A percentile compares a stretch with the other conserved stretches of the same genome.
These are phyloP conservation scores for Cyclanthera cordifolia DNA, from an alignment of 306 rosid species.

Conservation along the genomic window DNA sequence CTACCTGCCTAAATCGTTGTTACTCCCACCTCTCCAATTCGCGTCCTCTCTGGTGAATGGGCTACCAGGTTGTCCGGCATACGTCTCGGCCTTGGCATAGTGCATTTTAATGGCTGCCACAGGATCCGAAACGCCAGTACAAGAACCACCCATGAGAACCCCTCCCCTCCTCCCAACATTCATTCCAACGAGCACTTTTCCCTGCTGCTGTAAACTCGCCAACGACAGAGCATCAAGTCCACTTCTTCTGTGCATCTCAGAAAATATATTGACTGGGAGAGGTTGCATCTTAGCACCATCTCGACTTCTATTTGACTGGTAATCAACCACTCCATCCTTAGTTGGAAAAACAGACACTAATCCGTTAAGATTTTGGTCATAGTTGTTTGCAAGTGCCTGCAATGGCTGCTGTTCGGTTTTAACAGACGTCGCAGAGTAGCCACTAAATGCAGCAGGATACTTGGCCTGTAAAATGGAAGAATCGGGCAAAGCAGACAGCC, in stretches of 20 bases:
- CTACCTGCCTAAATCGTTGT: conserved; percentile 58
- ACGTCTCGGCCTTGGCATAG: conserved; percentile 57
- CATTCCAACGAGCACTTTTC: conserved; percentile 62
- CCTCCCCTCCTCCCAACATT: conserved; percentile 64
- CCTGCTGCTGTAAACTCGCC: conserved; percentile 63
- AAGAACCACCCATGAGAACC: conserved; percentile 54
- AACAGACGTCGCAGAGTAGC: conserved; percentile 35
- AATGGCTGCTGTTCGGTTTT: conserved; percentile 50
- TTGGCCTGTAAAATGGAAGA: conserved; percentile 64
- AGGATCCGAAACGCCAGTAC: conserved; percentile 71
- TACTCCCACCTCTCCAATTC: conserved; percentile 50
- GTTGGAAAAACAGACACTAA: conserved; percentile 28
- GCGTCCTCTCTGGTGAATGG: conserved; percentile 38
- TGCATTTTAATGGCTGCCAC: conserved; percentile 92
- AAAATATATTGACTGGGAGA: conserved; percentile 45
- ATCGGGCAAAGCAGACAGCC: conserved; percentile 55
- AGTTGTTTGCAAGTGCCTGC: conserved; percentile 34
- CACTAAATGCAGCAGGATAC: conserved; percentile 79
- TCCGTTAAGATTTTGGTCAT: conserved; percentile 40
- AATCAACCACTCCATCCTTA: conserved; percentile 58
- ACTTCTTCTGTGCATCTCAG: conserved; percentile 55
- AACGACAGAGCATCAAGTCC: conserved; percentile 54
- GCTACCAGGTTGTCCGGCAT: conserved; percentile 37
- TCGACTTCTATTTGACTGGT: conserved; percentile 40
- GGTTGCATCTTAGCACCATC: conserved; percentile 57